Percentiles rank a stretch among this genome's conserved stretches.
These are phyloP conservation scores for Xylariaceae sp. DNA, from an alignment of 2,329 filamentous ascomycete species.

Conservation along the genomic window DNA sequence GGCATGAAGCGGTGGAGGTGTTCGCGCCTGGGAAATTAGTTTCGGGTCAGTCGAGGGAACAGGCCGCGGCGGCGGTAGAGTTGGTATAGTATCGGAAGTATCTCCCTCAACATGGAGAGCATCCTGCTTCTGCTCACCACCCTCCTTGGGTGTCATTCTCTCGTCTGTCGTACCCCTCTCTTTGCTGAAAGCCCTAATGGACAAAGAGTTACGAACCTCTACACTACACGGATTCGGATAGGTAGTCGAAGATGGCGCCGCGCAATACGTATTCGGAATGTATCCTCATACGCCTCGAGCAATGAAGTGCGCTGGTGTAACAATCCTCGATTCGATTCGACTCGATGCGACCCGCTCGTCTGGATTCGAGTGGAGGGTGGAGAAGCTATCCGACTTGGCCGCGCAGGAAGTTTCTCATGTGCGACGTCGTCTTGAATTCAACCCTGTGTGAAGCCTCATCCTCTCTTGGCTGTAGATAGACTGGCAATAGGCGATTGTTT, in stretches of 20 bases:
- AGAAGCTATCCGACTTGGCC: neutral
- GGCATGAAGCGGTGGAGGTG: constrained; percentile 52
- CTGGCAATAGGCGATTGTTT: neutral
- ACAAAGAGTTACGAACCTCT: neutral
- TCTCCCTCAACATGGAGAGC: constrained; percentile 19
- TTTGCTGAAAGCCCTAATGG: neutral
- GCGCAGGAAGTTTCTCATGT: constrained; percentile 4
- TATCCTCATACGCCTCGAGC: neutral
- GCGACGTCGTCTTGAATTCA: constrained; percentile 10
- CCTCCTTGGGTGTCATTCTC: constrained; percentile 19
- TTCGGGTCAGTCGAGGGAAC: constrained; percentile 47
- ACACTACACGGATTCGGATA: too few species aligned
- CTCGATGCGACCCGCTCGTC: neutral
- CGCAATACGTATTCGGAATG: neutral
- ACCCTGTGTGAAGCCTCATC: constrained; percentile 14
- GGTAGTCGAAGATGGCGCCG: neutral
- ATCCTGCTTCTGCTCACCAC: constrained; percentile 15
- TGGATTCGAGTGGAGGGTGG: neutral
- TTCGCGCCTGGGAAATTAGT: constrained; percentile 42
- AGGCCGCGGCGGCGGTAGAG: constrained; percentile 47
- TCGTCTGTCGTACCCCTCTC: neutral
- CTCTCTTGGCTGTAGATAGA: constrained; percentile 10
- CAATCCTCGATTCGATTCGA: neutral
- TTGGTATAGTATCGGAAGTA: constrained; percentile 35
- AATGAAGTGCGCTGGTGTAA: neutral